These are phyloP conservation scores for Sporothrix euskadiensis DNA, from an alignment of 2,329 filamentous ascomycete genomes.

Conservation along the genomic window DNA sequence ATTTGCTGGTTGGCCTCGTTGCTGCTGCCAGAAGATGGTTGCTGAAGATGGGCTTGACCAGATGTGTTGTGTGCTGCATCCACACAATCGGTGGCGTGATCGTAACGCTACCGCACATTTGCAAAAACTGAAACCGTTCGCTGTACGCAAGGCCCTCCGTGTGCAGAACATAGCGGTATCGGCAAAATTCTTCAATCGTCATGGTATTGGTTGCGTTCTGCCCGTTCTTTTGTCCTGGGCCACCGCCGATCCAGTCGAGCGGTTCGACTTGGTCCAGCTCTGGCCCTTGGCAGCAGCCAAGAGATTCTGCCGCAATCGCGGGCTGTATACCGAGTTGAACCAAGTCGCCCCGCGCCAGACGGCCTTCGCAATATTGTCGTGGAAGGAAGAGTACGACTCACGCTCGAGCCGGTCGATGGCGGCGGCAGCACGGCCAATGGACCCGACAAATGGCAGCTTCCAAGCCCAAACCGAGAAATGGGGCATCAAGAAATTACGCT, in stretches of 20 bases:
- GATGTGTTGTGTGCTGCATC: constrained; percentile 49
- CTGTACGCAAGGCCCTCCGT: constrained; percentile 53
- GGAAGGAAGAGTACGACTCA: constrained; percentile 30
- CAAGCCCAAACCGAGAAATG: constrained; percentile 60
- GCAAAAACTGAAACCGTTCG: constrained; percentile 50
- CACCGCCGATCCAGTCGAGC: constrained; percentile 40
- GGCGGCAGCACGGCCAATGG: constrained; percentile 43
- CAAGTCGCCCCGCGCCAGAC: constrained; percentile 55
- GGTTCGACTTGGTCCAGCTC: constrained; percentile 52
- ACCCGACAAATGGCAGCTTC: constrained; percentile 52
- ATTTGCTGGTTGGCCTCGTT: background rate
- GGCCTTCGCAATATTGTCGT: constrained; percentile 43
- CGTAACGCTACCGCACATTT: constrained; percentile 48
- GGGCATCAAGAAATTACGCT: constrained; percentile 53
- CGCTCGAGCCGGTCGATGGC: constrained; percentile 45
- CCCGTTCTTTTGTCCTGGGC: constrained; percentile 22
- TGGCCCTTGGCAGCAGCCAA: constrained; percentile 40
- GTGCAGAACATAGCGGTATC: constrained; percentile 50
- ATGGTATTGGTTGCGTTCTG: constrained; percentile 48
- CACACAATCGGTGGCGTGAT: constrained; percentile 48
- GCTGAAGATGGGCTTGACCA: constrained; percentile 44
- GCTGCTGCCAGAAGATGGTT: constrained; percentile 10
- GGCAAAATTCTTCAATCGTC: constrained; percentile 52
- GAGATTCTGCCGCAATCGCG: constrained; percentile 46
- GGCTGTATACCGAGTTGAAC: constrained; percentile 50